A percentile compares a stretch with the other conserved stretches of the same genome.
These are phyloP conservation scores for Cutaneotrichosporon sp. DNA, from an alignment of 1,284 basidiomycete genomes.

Conservation along the genomic window DNA sequence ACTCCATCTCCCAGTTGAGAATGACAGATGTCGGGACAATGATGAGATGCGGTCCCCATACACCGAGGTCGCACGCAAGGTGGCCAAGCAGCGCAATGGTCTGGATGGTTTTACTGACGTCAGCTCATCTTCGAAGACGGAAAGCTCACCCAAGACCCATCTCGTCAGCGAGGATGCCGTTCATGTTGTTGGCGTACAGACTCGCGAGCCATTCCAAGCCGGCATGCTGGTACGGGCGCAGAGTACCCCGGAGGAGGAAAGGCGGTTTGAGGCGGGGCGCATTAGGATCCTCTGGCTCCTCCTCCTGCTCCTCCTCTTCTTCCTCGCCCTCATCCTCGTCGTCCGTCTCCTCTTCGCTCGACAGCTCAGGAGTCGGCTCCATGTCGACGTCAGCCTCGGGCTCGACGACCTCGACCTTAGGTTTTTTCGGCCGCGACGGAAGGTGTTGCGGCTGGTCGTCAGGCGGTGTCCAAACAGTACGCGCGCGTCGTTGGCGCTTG, in stretches of 20 bases:
- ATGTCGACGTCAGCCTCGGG: conserved; percentile 12
- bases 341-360: conserved; percentile 12
- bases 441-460: conserved; percentile 22
- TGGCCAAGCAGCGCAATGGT: conserved; percentile 89
- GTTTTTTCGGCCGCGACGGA: conserved; percentile 20
- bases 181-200: conserved; percentile 77
- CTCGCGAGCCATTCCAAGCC: conserved; percentile 94
- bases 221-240: conserved; percentile 90
- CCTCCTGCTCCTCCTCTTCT: conserved; percentile 20
- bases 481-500: conserved; percentile 33
- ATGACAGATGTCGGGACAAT: conserved; percentile 92
- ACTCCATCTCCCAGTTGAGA: conserved; percentile 98
- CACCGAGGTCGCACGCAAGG: conserved; percentile 86
- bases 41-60: conserved; percentile 96
- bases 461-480: conserved; percentile 38
- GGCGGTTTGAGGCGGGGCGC: conserved; percentile 63
- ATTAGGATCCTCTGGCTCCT: conserved; percentile 53
- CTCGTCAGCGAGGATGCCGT: conserved; percentile 77
- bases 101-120: conserved; percentile 85
- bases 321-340: conserved; percentile 26
- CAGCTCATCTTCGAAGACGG: background rate
- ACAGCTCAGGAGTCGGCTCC: conserved; percentile 7
- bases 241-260: conserved; percentile 73
- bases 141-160: conserved; percentile 78
- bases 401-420: conserved; percentile 23